Base-by-base conservation (phyloP, 805 yeast genomes). In the Yarrowia sp. region DNA sequence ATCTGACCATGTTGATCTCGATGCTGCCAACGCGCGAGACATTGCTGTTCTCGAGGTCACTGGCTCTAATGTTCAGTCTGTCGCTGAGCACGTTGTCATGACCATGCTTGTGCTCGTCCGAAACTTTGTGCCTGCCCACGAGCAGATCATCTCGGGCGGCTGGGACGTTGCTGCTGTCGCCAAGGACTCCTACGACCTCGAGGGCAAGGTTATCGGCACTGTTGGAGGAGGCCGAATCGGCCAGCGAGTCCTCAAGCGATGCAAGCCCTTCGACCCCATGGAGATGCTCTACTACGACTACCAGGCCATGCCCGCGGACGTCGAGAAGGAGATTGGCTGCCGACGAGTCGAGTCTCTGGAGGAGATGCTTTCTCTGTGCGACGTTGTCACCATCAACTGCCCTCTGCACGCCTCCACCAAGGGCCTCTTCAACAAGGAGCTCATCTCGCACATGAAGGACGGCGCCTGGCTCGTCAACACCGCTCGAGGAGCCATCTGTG, bases 211-310 rank as follows among this genome's bases (percentile, higher is more conserved):
- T 25, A 78, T 88, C 63, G 86, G 88, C 18, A 87, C 92, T 41
- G 87, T 88, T 65, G 94, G 92, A 64, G 87, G 87, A 29, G 94
- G 93, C 59, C 81, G 93, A 73, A 88, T 88, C 68, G 94, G 93
- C 24, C 84, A 82, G 77, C 80, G 90, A 63, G 87, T 88, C 24
- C 77, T 88, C 70, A 87, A 86, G 74, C 81, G 93, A 71, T 74
- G 87, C 68, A 77, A 81, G 64, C 84, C 93, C 1, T 88, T 88
- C 77, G 84, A 85, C 70, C 89, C 90, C 63, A 84, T 84, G 74
- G 87, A 87, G 72, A 77, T 88, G 66, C 78, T 84, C 65, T 88
- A 87, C 76, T 88, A 77, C 73, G 93, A 87, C 76, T 88, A 86
- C 78, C 91, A 86, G 75, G 80, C 81, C 24, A 78, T 87, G 64